Percentiles rank a stretch among this genome's conserved stretches.
Conservation (phyloP, 108 stramenopile genomes). For the Conticribra guillardii region DNA sequence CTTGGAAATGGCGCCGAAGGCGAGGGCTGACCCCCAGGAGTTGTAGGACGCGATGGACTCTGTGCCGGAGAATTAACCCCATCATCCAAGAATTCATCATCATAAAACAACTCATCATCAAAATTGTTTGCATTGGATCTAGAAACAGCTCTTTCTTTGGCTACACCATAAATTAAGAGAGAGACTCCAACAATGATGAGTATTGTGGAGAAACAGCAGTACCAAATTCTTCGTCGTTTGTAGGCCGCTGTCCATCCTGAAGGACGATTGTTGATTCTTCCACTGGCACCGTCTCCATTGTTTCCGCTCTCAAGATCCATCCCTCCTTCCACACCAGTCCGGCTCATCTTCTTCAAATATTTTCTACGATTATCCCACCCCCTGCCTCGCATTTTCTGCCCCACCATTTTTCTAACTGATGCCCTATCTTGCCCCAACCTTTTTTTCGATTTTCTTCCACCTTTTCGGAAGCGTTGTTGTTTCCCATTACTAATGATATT, state of each 20-base stretch:
- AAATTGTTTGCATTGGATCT: background rate
- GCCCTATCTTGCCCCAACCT: constrained; percentile 15
- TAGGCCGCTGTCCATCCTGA: constrained; percentile 9
- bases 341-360: background rate
- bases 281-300: constrained; percentile 2
- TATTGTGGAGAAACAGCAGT: constrained; percentile 6
- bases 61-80: background rate
- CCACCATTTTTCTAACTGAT: constrained; percentile 27
- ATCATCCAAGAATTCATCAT: background rate
- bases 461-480: background rate
- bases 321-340: background rate
- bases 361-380: background rate
- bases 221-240: constrained; percentile 13
- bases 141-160: constrained; percentile 13
- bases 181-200: constrained; percentile 11
- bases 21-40: background rate
- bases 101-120: constrained; percentile 15
- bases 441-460: background rate
- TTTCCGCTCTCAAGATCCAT: background rate
- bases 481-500: background rate
- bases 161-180: constrained; percentile 11
- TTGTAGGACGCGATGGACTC: background rate
- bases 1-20: no score
- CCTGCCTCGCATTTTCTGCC: constrained; percentile 9
- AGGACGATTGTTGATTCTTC: background rate